Conservation (phyloP, 2,329 filamentous ascomycete species). For the Beauveria sp. region DNA sequence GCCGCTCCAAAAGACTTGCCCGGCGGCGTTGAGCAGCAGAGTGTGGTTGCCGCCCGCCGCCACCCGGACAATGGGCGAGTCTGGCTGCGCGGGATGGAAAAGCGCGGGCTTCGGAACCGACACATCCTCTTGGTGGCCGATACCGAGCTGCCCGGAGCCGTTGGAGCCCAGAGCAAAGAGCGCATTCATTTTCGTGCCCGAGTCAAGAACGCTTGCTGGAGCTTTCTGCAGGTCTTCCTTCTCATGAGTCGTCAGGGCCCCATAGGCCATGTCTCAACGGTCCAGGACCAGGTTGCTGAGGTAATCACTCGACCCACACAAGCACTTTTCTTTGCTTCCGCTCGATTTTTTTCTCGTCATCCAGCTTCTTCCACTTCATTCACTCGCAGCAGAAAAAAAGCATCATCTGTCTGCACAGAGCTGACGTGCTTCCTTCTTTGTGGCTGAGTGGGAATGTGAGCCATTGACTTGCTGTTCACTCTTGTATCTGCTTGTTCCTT, state of each 20-base stretch:
- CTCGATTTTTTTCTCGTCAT: constrained; percentile 13
- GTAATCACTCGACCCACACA: constrained; percentile 9
- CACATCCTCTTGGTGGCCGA: constrained; percentile 64
- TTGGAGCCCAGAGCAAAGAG: constrained; percentile 70
- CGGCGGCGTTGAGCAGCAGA: constrained; percentile 55
- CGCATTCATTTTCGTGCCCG: constrained; percentile 33
- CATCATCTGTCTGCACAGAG: background rate
- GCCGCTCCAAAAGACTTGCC: constrained; percentile 59
- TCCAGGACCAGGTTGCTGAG: background rate
- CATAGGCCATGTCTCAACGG: background rate
- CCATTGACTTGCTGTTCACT: constrained; percentile 16
- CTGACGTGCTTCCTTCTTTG: background rate
- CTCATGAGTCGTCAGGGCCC: background rate
- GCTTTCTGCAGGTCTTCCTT: background rate
- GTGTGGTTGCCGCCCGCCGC: constrained; percentile 82
- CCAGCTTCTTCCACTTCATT: constrained; percentile 11
- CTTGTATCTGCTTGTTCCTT: background rate
- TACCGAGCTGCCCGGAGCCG: constrained; percentile 65
- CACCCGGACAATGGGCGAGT: constrained; percentile 30
- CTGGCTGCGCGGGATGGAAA: constrained; percentile 39
- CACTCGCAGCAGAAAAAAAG: background rate
- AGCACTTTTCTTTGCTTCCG: constrained; percentile 5
- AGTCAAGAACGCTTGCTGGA: background rate
- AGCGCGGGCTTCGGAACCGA: constrained; percentile 55
- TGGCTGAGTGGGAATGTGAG: constrained; percentile 18